Evolutionary conservation across 2,329 filamentous ascomycete genomes (phyloP), one percentile per base, ranked within the genome.

Genomic region (Colletotrichum shisoi): DNA sequence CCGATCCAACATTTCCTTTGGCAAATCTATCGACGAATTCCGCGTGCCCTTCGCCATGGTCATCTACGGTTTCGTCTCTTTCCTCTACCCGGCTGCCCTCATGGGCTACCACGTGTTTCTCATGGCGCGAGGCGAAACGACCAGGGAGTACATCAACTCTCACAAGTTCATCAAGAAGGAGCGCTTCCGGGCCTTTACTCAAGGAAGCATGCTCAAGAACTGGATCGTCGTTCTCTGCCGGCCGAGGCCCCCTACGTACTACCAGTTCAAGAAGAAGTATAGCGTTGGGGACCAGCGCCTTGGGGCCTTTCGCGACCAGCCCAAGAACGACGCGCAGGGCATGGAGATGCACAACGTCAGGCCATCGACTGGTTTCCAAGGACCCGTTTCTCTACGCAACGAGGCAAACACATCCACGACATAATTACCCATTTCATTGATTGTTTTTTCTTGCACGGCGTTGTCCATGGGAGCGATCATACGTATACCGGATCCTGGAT

Each of bases 141-240:
- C 95, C 0, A 86, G 95, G 72, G 95, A 99, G 79, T 97, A 97
- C 77, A 87, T 99, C 71, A 97, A 96, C 79, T 94, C 91, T 4
- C 93, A 97, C 79, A 98, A 98, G 78, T 98, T 99, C 76, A 82
- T 90, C 70, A 96, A 95, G 80, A 90, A 91, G 72, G 94, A 99
- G 76, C 88, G 95, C 13, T 96, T 97, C 78, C 85, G 94, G 49
- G 93, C 95, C 1, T 99, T 96, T 73, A 94, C 89, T 1, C 93
- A 96, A 74, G 89, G 89, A 42, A 90, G 82, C 71, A 81, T 90
- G 54, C 78, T 91, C 73, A 89, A 85, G 73, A 99, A 99, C 78
- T 93, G 92, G 85, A 78, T 91, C 44, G 85, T 89, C 8, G 93
- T 97, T 13, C 82, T 98, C 57, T 90, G 89, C 71, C 89, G 94